phyloP scores from a whole-genome alignment of 1,139 yeast species.

The Hansenula sp. region DNA sequence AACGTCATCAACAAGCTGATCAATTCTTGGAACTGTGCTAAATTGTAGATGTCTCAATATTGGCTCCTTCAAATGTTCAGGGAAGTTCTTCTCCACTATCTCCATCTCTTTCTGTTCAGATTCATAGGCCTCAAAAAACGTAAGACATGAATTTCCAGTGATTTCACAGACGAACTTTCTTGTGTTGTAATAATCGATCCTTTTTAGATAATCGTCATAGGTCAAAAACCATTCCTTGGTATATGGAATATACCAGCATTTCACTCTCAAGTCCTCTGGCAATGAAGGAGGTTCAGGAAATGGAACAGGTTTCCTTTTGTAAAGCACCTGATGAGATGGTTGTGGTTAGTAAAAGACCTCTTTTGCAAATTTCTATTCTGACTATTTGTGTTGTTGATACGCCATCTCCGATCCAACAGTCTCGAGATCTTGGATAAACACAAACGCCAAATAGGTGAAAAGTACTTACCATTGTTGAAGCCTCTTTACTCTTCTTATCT shows the following conservation, averaged over 20 bases:
- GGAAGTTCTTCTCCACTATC: slow-evolving; percentile 77
- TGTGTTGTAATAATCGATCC: slow-evolving; percentile 68
- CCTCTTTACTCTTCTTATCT: not conserved
- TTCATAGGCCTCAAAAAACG: slow-evolving; percentile 83
- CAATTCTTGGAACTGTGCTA: slow-evolving; percentile 79
- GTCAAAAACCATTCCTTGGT: slow-evolving; percentile 84
- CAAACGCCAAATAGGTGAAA: not conserved
- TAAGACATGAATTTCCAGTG: slow-evolving; percentile 88
- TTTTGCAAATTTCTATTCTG: too few relatives aligned
- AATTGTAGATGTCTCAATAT: slow-evolving; percentile 81
- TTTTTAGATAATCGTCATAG: slow-evolving; percentile 69
- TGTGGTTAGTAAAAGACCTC: too few relatives aligned
- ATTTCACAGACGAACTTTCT: slow-evolving; percentile 92
- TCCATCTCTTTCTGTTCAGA: slow-evolving; percentile 68
- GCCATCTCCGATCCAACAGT: not conserved
- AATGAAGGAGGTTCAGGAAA: slow-evolving; percentile 52
- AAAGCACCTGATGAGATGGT: slow-evolving; percentile 45
- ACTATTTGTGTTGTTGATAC: not conserved
- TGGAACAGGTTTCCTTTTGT: slow-evolving; percentile 66
- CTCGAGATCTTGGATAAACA: not conserved
- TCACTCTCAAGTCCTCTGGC: slow-evolving; percentile 48
- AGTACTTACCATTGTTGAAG: not conserved
- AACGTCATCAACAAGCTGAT: slow-evolving; percentile 82
- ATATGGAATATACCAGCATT: slow-evolving; percentile 75
- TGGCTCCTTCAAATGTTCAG: slow-evolving; percentile 89